Evolutionary conservation across 2,329 filamentous ascomycete genomes (phyloP).

Genomic region (Neurospora sp.): DNA sequence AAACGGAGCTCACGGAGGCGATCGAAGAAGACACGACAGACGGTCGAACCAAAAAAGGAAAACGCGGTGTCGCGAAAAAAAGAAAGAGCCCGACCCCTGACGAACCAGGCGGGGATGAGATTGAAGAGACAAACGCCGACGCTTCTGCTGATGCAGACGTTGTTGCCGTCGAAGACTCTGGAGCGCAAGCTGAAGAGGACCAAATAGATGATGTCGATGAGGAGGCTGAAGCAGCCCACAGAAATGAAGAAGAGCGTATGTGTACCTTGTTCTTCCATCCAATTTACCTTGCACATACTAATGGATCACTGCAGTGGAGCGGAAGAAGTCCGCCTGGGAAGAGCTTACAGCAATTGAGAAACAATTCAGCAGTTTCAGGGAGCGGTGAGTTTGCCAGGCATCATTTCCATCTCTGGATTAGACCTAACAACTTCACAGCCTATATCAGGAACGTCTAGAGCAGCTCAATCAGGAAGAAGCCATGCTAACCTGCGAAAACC

Average conservation of each 20-base stretch:
- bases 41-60: constrained; percentile 29
- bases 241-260: constrained; percentile 57
- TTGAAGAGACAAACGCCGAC: constrained; percentile 17
- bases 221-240: constrained; percentile 48
- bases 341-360: constrained; percentile 73
- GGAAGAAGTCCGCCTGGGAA: constrained; percentile 71
- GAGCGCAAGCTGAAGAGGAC: constrained; percentile 43
- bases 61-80: constrained; percentile 29
- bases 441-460: constrained; percentile 81
- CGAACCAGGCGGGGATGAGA: constrained; percentile 10
- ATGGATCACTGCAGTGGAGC: constrained; percentile 48
- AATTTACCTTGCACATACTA: constrained; percentile 2
- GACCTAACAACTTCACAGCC: constrained; percentile 36
- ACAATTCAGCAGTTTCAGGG: constrained; percentile 79
- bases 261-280: constrained; percentile 1
- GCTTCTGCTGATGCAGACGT: constrained; percentile 23
- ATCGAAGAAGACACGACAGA: constrained; percentile 25
- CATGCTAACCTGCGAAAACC: constrained; percentile 47
- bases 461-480: constrained; percentile 64
- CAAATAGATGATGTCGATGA: constrained; percentile 48
- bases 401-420: not conserved
- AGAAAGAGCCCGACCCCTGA: constrained; percentile 27
- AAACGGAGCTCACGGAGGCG: constrained; percentile 25
- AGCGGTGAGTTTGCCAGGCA: constrained; percentile 45
- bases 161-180: constrained; percentile 26